Conservation (phyloP, 2,329 filamentous ascomycete species). For the Alternaria ethzedia region DNA sequence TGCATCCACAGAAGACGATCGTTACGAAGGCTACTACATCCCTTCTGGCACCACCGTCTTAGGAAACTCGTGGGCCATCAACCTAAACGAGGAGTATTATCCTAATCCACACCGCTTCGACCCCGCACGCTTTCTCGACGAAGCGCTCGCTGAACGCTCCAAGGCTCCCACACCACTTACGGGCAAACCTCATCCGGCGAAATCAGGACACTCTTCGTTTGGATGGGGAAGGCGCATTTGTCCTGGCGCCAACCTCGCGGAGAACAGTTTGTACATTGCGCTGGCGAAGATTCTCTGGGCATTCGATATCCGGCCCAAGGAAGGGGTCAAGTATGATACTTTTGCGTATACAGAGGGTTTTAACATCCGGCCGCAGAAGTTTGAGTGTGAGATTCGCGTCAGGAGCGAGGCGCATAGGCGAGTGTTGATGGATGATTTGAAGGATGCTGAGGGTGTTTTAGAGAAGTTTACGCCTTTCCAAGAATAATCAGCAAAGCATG, state of each 20-base stretch:
- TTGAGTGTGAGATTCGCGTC: constrained; percentile 43
- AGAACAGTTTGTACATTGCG: constrained; percentile 42
- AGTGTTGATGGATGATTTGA: constrained; percentile 40
- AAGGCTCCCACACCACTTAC: constrained; percentile 19
- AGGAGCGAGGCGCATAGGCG: constrained; percentile 39
- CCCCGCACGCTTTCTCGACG: constrained; percentile 49
- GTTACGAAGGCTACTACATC: constrained; percentile 58
- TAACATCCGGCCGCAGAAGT: constrained; percentile 48
- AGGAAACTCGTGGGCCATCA: constrained; percentile 54
- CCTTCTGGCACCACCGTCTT: constrained; percentile 57
- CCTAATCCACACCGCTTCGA: constrained; percentile 49
- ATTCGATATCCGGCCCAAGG: constrained; percentile 41
- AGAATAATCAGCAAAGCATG: constrained; percentile 14
- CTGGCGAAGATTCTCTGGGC: constrained; percentile 45
- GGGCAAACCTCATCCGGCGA: constrained; percentile 38
- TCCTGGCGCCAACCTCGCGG: constrained; percentile 40
- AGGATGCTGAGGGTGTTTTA: constrained; percentile 38
- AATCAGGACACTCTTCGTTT: constrained; percentile 43
- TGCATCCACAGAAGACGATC: constrained; percentile 56
- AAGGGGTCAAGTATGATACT: constrained; percentile 46
- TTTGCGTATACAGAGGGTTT: constrained; percentile 52
- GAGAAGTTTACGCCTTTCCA: constrained; percentile 46
- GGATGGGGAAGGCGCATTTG: constrained; percentile 45
- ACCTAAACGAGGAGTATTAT: constrained; percentile 51
- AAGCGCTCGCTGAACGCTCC: constrained; percentile 20